Evolutionary conservation across 1,284 basidiomycete species (phyloP).

Genomic region (Austroboletus niveus): DNA sequence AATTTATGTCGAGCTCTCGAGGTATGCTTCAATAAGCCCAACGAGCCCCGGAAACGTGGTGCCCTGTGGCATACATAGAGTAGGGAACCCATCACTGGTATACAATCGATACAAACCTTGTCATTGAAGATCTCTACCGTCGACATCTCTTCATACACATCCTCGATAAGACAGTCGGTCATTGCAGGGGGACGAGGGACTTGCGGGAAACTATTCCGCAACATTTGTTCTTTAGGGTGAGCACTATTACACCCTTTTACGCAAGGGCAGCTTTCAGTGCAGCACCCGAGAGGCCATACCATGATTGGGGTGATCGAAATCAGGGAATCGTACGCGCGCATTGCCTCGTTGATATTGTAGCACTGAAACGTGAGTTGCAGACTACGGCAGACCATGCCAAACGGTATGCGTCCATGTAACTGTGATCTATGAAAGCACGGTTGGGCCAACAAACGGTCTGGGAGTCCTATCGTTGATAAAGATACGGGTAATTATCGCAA

Average conservation of each 20-base stretch:
- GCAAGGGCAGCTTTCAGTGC: constrained; percentile 50
- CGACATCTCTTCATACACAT: constrained; percentile 91
- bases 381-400: constrained; percentile 99
- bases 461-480: constrained; percentile 89
- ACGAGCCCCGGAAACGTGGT: constrained; percentile 82
- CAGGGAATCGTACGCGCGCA: constrained; percentile 91
- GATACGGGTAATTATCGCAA: constrained; percentile 93
- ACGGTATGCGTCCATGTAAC: constrained; percentile 99
- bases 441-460: constrained; percentile 86
- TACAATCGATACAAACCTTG: constrained; percentile 49
- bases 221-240: constrained; percentile 55
- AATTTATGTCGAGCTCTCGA: constrained; percentile 83
- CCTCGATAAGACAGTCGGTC: constrained; percentile 51
- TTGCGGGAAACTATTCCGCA: constrained; percentile 69
- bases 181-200: constrained; percentile 49
- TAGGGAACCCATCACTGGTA: background rate
- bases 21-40: constrained; percentile 81
- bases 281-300: constrained; percentile 43
- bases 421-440: constrained; percentile 88
- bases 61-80: constrained; percentile 39
- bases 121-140: constrained; percentile 95
- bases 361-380: constrained; percentile 98
- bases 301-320: constrained; percentile 94
- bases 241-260: constrained; percentile 31
- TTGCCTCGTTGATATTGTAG: constrained; percentile 89